Percentiles rank a stretch among this genome's conserved stretches.
Evolutionary conservation across 345 rosid species (phyloP).

Genomic region (Kandelia obovata): DNA sequence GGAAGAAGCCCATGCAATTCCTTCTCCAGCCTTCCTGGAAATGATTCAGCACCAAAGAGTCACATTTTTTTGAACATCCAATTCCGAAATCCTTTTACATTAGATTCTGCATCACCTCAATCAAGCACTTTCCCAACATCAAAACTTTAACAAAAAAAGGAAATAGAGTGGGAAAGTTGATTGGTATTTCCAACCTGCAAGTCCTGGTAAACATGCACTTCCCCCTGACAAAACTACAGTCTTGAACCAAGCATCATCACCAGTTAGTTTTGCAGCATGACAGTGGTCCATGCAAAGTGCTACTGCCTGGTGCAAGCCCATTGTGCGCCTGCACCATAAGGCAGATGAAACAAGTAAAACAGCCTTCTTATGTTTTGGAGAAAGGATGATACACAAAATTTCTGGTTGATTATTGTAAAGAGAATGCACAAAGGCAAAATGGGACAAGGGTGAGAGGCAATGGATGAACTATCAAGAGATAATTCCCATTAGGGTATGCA

Average conservation of each 20-base stretch:
- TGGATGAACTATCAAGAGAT: neutral
- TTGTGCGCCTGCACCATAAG: slow-evolving; percentile 47
- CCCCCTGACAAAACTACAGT: slow-evolving; percentile 83
- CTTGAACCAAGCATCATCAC: slow-evolving; percentile 83
- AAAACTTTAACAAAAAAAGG: neutral
- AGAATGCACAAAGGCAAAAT: neutral
- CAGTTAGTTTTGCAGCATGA: slow-evolving; percentile 55
- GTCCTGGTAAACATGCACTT: slow-evolving; percentile 78
- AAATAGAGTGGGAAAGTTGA: neutral
- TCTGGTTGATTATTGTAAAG: neutral
- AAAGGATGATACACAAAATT: neutral
- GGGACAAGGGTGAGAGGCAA: neutral
- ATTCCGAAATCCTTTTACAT: neutral
- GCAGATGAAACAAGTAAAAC: slow-evolving; percentile 10
- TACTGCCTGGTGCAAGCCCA: slow-evolving; percentile 89
- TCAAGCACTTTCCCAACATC: neutral
- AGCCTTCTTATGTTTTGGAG: neutral
- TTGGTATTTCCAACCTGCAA: slow-evolving; percentile 46
- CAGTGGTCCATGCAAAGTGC: slow-evolving; percentile 96
- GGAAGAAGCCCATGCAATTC: slow-evolving; percentile 61
- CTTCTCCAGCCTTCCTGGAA: slow-evolving; percentile 76
- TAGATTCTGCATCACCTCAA: neutral
- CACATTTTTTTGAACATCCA: neutral
- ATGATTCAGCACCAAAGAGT: slow-evolving; percentile 10
- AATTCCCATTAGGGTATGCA: neutral